phyloP scores from a whole-genome alignment of 768 basidiomycete species.

The Mycena leptocephala region DNA sequence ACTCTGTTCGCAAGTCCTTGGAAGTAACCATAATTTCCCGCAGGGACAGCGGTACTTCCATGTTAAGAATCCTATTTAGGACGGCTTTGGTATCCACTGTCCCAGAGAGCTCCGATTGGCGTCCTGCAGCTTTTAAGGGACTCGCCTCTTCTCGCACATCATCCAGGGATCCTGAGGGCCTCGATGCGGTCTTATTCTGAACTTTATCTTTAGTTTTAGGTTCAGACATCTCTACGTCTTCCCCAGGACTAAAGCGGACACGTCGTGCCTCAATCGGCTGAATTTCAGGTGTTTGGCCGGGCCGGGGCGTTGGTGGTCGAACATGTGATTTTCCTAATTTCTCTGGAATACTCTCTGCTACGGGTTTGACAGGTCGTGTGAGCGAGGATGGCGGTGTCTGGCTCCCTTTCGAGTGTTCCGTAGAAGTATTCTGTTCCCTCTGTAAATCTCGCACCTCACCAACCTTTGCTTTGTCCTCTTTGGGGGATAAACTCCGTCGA shows the following conservation, averaged over 20 bases:
- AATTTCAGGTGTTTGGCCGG: too few relatives aligned
- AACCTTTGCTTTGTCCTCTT: rapidly evolving
- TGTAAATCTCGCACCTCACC: background rate
- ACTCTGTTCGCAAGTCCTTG: background rate
- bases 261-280: too few relatives aligned
- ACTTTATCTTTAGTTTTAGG: too few relatives aligned
- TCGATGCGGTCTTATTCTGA: too few relatives aligned
- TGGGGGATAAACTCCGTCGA: background rate
- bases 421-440: background rate
- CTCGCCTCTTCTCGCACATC: too few relatives aligned
- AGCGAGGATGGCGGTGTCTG: background rate
- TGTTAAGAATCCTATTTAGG: background rate
- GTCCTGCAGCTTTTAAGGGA: background rate
- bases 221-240: too few relatives aligned
- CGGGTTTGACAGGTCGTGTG: too few relatives aligned
- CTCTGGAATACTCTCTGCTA: too few relatives aligned
- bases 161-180: too few relatives aligned
- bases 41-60: background rate
- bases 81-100: background rate
- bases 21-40: slow-evolving; percentile 9
- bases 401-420: background rate
- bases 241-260: too few relatives aligned
- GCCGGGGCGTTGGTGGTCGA: too few relatives aligned
- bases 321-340: too few relatives aligned
- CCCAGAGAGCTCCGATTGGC: background rate